phyloP scores from a whole-genome alignment of 441 rosid genomes.

The Gossypium lobatum region DNA sequence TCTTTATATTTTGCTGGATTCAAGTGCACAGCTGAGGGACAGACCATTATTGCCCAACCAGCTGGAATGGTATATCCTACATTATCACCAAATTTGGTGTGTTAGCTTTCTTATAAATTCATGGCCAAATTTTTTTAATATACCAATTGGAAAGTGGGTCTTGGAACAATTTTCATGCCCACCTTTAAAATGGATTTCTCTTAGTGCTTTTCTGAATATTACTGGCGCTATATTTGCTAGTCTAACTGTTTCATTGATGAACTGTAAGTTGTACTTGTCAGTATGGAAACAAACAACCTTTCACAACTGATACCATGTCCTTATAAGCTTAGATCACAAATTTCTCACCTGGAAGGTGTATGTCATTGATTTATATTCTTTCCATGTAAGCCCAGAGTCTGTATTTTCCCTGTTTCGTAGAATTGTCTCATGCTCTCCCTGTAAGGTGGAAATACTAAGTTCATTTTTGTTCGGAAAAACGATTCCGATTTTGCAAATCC shows the following conservation, averaged over 20 bases:
- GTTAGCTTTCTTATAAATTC: slow-evolving; percentile 4
- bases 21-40: slow-evolving; percentile 97
- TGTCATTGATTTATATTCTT: slow-evolving; percentile 88
- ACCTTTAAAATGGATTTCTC: slow-evolving; percentile 67
- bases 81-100: slow-evolving; percentile 12
- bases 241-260: slow-evolving; percentile 88
- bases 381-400: slow-evolving; percentile 71
- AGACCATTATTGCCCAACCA: slow-evolving; percentile 97
- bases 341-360: slow-evolving; percentile 78
- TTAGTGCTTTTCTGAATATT: slow-evolving; percentile 82
- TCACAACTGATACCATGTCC: not conserved
- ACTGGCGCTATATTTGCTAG: slow-evolving; percentile 92
- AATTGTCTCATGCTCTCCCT: slow-evolving; percentile 88
- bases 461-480: slow-evolving; percentile 3
- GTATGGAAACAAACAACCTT: slow-evolving; percentile 9
- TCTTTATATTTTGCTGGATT: slow-evolving; percentile 65
- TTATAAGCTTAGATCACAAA: not conserved
- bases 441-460: slow-evolving; percentile 18
- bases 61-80: slow-evolving; percentile 91
- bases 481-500: not conserved
- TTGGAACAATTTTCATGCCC: not conserved
- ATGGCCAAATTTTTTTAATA: not conserved
- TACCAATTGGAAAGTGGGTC: slow-evolving; percentile 3
- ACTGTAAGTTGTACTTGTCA: slow-evolving; percentile 38
- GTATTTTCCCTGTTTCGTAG: slow-evolving; percentile 45